These are phyloP conservation scores for Fraxinus ornus DNA, from an alignment of 305 asterid species.

Conservation along the genomic window DNA sequence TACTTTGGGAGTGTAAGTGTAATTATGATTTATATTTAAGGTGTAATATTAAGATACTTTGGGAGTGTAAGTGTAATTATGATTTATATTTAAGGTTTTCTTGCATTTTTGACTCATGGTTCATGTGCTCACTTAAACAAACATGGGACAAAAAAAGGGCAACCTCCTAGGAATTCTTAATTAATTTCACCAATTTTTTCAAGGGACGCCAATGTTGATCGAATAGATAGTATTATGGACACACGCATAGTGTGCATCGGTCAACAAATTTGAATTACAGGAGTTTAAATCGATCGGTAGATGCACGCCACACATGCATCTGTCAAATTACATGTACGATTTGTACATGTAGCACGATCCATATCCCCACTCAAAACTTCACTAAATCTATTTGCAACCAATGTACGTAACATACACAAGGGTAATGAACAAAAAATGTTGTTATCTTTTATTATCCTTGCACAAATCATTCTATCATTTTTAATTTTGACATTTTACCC, in stretches of 20 bases:
- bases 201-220: conserved; percentile 23
- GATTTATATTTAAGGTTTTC: background rate
- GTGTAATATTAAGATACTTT: background rate
- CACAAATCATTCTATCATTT: background rate
- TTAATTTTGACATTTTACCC: background rate
- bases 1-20: background rate
- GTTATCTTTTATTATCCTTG: background rate
- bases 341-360: background rate
- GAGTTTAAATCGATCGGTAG: background rate
- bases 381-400: background rate
- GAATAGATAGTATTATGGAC: background rate
- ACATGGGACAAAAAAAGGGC: conserved; percentile 13
- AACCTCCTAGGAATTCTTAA: conserved; percentile 28
- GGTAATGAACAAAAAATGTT: background rate
- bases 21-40: background rate
- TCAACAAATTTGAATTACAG: background rate
- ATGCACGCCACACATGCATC: background rate
- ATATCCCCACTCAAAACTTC: background rate
- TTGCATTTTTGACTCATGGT: background rate
- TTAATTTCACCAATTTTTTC: conserved; percentile 17
- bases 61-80: background rate
- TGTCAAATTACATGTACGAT: background rate
- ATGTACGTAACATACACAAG: background rate
- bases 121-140: background rate
- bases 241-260: background rate